Evolutionary conservation across 164 flowering plant species (phyloP), one percentile per base, ranked within the genome.

Genomic region (Piper longum): DNA sequence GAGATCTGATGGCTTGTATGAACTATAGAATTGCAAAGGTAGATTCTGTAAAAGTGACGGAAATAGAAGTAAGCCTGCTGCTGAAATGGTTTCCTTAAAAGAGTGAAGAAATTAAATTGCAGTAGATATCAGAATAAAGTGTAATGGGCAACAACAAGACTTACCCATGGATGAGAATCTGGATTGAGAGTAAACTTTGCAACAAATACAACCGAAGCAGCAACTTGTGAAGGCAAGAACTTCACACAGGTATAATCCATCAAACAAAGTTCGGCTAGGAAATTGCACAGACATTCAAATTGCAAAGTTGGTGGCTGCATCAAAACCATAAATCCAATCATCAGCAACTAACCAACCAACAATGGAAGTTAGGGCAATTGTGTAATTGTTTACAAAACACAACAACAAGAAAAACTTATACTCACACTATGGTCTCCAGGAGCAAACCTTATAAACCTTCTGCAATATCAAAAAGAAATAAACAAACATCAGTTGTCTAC

Each of bases 191-290:
- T 86, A 69, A 81, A 83, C 64, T 75, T 81, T 42, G 96, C 61
- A 16, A 88, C 80, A 64, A 83, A 83, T 2, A 78, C 56, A 40
- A 77, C 93, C 44, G 98, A 80, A 51, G 97, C 86, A 66, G 98
- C 96, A 45, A 89, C 76, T 68, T 76, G 12, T 18, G 97, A 92
- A 9, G 98, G 97, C 54, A 85, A 59, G 67, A 86, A 92, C 59
- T 78, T 73, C 8, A 86, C 70, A 72, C 86, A 83, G 0, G 64
- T 66, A 70, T 86, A 87, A 48, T 89, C 95, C 63, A 87, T 60
- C 69, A 92, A 77, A 66, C 95, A 85, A 51, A 89, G 69, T 72
- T 92, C 98, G 3, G 88, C 93, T 14, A 92, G 81, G 71, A 81
- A 92, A 70, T 73, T 80, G 13, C 83, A 80, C 60, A 92, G 66